Conservation (phyloP, 2,329 filamentous ascomycete genomes). For the Dothideomycetidae sp. region DNA sequence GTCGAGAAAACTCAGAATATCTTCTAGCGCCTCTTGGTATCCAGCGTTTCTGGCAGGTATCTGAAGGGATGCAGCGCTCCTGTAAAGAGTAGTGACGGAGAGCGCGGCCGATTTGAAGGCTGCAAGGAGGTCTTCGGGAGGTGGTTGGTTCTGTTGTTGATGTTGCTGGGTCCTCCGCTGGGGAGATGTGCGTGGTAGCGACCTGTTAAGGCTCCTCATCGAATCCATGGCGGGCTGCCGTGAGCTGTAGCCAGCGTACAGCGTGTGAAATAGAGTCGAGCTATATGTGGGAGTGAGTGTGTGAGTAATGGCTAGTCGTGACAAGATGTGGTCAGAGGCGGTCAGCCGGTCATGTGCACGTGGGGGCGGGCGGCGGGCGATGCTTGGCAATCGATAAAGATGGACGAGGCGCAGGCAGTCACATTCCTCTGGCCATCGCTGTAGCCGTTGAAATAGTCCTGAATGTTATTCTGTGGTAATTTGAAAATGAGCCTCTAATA, state of each 20-base stretch:
- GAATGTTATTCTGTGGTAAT: no score
- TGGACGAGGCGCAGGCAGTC: neutral
- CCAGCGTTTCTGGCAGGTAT: constrained; percentile 63
- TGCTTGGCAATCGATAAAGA: neutral
- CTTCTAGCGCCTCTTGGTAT: constrained; percentile 88
- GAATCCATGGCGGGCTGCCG: constrained; percentile 50
- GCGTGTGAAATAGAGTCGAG: no score
- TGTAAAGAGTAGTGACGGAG: constrained; percentile 92
- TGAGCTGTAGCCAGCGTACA: no score
- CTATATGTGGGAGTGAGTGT: no score
- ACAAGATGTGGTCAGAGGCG: neutral
- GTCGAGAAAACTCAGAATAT: constrained; percentile 74
- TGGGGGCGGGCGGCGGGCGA: neutral
- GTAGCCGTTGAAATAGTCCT: no score
- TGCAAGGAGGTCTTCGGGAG: constrained; percentile 48
- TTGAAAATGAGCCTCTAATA: no score
- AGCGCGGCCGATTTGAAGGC: constrained; percentile 86
- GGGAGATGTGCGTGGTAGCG: constrained; percentile 40
- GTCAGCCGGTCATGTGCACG: neutral
- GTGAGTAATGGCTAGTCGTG: no score
- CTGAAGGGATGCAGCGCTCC: constrained; percentile 68
- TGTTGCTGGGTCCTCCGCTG: constrained; percentile 18
- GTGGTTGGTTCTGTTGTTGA: constrained; percentile 19
- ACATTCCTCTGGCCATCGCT: no score
- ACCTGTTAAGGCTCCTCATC: constrained; percentile 49